A percentile compares a stretch with the other conserved stretches of the same genome.
Evolutionary conservation across 768 basidiomycete species (phyloP).

Genomic region (Chiua virens): DNA sequence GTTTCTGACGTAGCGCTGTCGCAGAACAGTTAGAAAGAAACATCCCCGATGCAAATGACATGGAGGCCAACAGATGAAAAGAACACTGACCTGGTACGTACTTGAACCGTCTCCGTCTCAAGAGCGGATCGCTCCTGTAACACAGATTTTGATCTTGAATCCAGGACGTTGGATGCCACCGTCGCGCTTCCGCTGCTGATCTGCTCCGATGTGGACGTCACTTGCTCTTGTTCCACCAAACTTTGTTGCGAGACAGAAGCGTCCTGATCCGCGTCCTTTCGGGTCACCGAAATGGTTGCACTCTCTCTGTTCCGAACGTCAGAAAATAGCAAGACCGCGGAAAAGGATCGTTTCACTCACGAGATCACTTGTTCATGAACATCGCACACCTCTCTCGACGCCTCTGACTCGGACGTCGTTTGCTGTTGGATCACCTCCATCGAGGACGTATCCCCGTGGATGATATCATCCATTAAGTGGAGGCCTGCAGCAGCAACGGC

Average conservation of each 20-base stretch:
- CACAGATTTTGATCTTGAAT: not conserved
- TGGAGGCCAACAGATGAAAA: not conserved
- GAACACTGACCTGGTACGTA: not conserved
- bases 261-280: not conserved
- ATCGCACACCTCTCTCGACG: not conserved
- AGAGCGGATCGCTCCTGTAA: not conserved
- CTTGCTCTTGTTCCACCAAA: not conserved
- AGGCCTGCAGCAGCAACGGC: not conserved
- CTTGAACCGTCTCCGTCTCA: not conserved
- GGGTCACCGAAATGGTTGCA: not conserved
- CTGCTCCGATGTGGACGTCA: not conserved
- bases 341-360: conserved; percentile 4
- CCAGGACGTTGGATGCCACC: not conserved
- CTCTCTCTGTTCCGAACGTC: not conserved
- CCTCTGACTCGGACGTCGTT: not conserved
- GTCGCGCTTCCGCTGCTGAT: not conserved
- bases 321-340: not conserved
- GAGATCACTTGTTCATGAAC: not conserved
- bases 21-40: not conserved
- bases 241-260: not conserved
- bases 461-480: not conserved
- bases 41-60: too few relatives aligned
- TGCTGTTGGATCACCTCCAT: not conserved
- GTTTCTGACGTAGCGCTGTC: not conserved
- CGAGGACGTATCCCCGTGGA: not conserved